Base-by-base conservation (phyloP, 306 rosid species). In the Parietaria judaica region DNA sequence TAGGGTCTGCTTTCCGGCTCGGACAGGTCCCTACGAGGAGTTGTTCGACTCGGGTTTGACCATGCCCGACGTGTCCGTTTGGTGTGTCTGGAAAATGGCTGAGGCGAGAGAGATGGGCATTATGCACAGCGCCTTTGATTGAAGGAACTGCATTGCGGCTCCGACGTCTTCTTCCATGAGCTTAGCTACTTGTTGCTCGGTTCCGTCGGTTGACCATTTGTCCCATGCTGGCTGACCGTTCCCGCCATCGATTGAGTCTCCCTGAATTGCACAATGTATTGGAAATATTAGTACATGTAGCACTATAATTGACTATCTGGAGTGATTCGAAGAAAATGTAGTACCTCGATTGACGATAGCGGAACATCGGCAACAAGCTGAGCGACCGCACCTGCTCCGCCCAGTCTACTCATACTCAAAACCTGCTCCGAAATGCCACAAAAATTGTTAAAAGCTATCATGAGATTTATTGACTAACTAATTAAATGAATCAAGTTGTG, bases 41-140 rank as follows among this genome's bases (percentile, higher is more conserved):
- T 46, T 76, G 84, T 88, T 81, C 52, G 88, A 78, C 76, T 92
- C 95, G 8, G 96, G 94, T 75, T 86, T 92, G 51, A 86, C 79
- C 38, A 64, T 69, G 36, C 81, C 36, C 0, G 83, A 58, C 37
- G 84, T 58, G 11, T 88, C 95, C 0, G 86, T 72, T 60, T 86
- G 94, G 51, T 87, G 90, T 54, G 88, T 79, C 44, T 78, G 73
- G 63, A 92, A 88, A 61, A 92, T 92, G 11, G 95, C 90, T 1
- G 99, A 87, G 64, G 99, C 95, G n/a, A 92, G 84, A 6, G 99
- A 92, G 67, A 92, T 74, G 3, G 99, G 99, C 99, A 92, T 92
- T 73, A 92, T 88, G 76, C 99, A 92, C 8, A 92, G 97, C 39
- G 96, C 94, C 78, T 88, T 92, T 65, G 99, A 82, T 76, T 92